Evolutionary conservation across 1,284 basidiomycete species (phyloP).

Genomic region (Paramarasmius palmivorus): DNA sequence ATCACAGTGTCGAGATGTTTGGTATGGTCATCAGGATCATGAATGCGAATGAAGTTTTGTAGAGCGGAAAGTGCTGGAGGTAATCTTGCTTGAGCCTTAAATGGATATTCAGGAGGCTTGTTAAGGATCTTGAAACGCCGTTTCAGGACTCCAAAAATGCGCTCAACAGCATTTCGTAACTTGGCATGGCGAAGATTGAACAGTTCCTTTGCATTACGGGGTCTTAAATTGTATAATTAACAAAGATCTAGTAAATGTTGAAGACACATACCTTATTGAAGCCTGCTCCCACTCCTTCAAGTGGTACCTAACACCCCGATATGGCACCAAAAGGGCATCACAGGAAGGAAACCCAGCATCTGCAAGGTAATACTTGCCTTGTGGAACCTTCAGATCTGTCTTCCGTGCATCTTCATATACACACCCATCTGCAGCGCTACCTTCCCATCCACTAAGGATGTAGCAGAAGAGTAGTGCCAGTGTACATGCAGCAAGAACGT

Average conservation of each 20-base stretch:
- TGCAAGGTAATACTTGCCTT: constrained; percentile 18
- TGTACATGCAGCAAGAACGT: constrained; percentile 15
- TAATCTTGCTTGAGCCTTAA: not conserved
- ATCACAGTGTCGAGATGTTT: not conserved
- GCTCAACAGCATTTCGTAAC: not conserved
- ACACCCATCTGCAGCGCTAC: constrained; percentile 11
- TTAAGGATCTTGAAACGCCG: not conserved
- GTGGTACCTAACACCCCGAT: constrained; percentile 17
- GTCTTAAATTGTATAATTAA: not conserved
- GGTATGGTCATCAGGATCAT: not conserved
- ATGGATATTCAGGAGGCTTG: not conserved
- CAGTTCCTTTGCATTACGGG: not conserved
- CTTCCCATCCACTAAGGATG: constrained; percentile 8
- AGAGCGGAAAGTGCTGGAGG: not conserved
- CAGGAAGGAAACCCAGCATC: constrained; percentile 20
- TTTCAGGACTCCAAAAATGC: constrained; percentile 1
- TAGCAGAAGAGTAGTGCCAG: constrained; percentile 16
- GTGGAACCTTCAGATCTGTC: constrained; percentile 9
- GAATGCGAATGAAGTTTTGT: not conserved
- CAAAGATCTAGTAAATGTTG: not conserved
- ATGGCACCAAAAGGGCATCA: constrained; percentile 16
- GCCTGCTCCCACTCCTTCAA: constrained; percentile 18
- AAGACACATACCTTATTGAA: constrained; percentile 3
- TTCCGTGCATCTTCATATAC: constrained; percentile 10
- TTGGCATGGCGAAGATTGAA: not conserved